Percentiles rank a stretch among this genome's conserved stretches.
These are phyloP conservation scores for Candida schatavii DNA, from an alignment of 805 yeast genomes.

Conservation along the genomic window DNA sequence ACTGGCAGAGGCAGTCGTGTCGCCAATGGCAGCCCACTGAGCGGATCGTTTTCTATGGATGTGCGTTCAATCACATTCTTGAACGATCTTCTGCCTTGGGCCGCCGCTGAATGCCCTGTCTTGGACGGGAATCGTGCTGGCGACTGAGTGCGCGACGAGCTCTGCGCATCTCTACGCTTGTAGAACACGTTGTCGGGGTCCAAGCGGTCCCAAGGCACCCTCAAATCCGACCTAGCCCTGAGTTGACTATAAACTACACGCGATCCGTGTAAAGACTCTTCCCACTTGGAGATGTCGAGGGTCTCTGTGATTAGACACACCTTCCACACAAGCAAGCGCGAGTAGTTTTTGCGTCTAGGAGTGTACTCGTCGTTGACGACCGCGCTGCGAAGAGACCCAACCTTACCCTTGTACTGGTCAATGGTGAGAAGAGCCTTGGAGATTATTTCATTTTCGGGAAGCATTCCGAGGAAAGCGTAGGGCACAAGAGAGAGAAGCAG, in stretches of 20 bases:
- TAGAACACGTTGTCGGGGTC: constrained; percentile 28
- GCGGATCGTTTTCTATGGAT: background rate
- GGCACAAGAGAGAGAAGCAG: background rate
- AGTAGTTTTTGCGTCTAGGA: constrained; percentile 17
- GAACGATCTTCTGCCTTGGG: background rate
- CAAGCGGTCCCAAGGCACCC: constrained; percentile 36
- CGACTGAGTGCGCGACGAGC: background rate
- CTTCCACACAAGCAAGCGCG: constrained; percentile 39
- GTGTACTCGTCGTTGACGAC: constrained; percentile 27
- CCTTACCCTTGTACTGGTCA: constrained; percentile 32
- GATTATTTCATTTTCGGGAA: constrained; percentile 33
- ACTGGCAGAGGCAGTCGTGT: background rate
- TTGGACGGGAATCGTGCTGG: background rate
- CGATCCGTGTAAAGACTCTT: constrained; percentile 21
- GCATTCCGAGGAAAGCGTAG: constrained; percentile 9
- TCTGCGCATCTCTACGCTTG: constrained; percentile 5
- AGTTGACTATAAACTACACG: constrained; percentile 36
- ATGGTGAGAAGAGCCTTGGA: constrained; percentile 35
- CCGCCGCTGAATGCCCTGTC: background rate
- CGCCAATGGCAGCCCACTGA: background rate
- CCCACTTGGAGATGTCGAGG: constrained; percentile 35
- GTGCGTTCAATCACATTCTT: constrained; percentile 1
- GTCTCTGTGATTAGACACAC: constrained; percentile 33
- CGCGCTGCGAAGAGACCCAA: constrained; percentile 23
- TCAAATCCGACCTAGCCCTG: constrained; percentile 24